These are phyloP conservation scores for Metarhizium anisopliae DNA, from an alignment of 2,329 filamentous ascomycete species.

Conservation along the genomic window DNA sequence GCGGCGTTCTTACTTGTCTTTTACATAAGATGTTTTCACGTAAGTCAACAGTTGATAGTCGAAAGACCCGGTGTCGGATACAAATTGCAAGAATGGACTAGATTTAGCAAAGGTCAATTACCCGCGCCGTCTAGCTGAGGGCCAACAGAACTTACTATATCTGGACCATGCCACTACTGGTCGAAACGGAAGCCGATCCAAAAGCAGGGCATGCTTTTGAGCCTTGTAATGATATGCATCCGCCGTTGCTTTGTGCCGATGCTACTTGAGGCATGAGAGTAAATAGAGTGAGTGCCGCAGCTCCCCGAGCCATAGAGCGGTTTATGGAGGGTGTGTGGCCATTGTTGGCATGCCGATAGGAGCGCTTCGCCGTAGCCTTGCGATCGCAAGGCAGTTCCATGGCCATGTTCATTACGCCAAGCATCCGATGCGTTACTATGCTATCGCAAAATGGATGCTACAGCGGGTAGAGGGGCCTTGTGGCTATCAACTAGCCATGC, in stretches of 20 bases:
- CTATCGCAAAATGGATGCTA: not conserved
- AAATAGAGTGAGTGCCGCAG: conserved; percentile 16
- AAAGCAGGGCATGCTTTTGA: conserved; percentile 69
- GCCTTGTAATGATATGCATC: conserved; percentile 58
- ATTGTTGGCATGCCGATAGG: not conserved
- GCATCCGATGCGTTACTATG: not conserved
- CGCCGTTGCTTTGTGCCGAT: conserved; percentile 23
- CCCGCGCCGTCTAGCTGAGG: not conserved
- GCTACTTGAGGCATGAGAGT: conserved; percentile 19
- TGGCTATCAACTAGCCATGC: conserved; percentile 2
- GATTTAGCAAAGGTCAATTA: conserved; percentile 24
- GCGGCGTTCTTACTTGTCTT: conserved; percentile 53
- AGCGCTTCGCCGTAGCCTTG: not conserved
- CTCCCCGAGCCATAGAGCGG: not conserved
- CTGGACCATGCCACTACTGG: conserved; percentile 44
- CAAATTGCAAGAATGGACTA: conserved; percentile 73
- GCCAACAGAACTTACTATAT: conserved; percentile 49
- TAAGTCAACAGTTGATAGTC: conserved; percentile 67
- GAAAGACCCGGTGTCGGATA: conserved; percentile 68
- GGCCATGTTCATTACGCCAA: not conserved
- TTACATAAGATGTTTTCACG: conserved; percentile 65
- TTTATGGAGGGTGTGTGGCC: not conserved
- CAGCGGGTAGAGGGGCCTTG: not conserved
- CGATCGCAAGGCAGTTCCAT: not conserved
- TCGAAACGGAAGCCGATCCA: conserved; percentile 61